phyloP scores from a whole-genome alignment of 139 green algal species.

The Spirogloea muscicola region DNA sequence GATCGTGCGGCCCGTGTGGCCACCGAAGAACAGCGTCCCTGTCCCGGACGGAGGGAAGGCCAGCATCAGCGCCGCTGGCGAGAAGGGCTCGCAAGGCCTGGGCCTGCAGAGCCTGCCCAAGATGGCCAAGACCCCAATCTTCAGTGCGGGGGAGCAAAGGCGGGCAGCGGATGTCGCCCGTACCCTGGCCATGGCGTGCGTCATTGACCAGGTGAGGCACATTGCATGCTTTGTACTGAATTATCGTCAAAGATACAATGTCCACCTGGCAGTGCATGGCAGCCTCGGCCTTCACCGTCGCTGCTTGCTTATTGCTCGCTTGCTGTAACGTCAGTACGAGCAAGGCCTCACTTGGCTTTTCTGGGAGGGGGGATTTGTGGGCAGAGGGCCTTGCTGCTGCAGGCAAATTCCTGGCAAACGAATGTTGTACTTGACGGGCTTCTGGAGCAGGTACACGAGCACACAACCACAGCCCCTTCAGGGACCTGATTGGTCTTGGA shows the following conservation, averaged over 20 bases:
- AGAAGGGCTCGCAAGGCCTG: too few relatives aligned
- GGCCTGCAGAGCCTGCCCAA: too few relatives aligned
- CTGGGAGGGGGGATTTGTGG: neutral
- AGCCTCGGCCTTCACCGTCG: too few relatives aligned
- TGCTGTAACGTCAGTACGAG: too few relatives aligned
- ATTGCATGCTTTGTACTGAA: neutral
- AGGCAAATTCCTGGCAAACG: slow-evolving; percentile 16
- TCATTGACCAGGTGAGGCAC: slow-evolving; percentile 20
- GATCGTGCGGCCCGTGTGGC: slow-evolving; percentile 3
- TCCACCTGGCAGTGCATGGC: too few relatives aligned
- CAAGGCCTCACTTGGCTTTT: neutral
- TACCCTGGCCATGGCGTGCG: slow-evolving; percentile 4
- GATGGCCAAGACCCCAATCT: too few relatives aligned
- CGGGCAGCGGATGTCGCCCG: neutral
- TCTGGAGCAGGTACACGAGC: slow-evolving; percentile 26
- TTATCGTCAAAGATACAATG: too few relatives aligned
- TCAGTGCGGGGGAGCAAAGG: slow-evolving; percentile 17
- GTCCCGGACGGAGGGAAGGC: too few relatives aligned
- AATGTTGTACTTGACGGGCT: slow-evolving; percentile 4
- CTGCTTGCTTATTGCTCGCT: too few relatives aligned
- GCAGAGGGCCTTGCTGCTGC: slow-evolving; percentile 22
- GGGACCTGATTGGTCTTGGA: too few relatives aligned
- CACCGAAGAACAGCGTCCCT: neutral
- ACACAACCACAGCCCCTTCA: too few relatives aligned
- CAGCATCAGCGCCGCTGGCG: too few relatives aligned